These are phyloP conservation scores for Epipyxis sp. DNA, from an alignment of 108 stramenopile species.

Conservation along the genomic window DNA sequence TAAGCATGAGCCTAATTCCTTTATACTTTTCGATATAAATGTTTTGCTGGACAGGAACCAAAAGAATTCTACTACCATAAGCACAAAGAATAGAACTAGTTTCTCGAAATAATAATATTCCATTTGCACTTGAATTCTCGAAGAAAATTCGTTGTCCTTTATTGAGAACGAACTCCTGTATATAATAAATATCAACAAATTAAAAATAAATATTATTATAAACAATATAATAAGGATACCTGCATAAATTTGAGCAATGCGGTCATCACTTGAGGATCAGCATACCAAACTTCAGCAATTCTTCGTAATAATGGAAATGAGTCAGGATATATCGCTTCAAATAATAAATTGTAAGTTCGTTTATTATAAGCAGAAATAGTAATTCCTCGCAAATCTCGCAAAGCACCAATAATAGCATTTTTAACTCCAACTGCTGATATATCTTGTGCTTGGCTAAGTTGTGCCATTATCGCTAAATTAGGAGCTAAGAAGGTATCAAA, in stretches of 20 bases:
- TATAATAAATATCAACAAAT: too few species aligned
- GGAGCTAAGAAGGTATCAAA: conserved; percentile 94
- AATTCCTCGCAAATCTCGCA: conserved; percentile 86
- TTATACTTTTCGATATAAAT: conserved; percentile 91
- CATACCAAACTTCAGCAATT: conserved; percentile 84
- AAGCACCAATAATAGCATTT: conserved; percentile 74
- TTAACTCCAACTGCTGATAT: conserved; percentile 39
- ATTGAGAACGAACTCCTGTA: conserved; percentile 95
- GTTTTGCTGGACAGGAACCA: conserved; percentile 57
- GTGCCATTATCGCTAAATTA: conserved; percentile 65
- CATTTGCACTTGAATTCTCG: conserved; percentile 90
- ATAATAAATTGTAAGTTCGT: conserved; percentile 77
- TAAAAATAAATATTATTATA: too few species aligned
- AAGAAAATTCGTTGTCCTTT: conserved; percentile 95
- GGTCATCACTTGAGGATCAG: conserved; percentile 86
- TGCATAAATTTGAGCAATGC: conserved; percentile 77
- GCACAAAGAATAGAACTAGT: conserved; percentile 87
- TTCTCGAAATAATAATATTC: conserved; percentile 91
- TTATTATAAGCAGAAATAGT: conserved; percentile 85
- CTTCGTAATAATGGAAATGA: conserved; percentile 77
- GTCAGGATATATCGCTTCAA: conserved; percentile 84
- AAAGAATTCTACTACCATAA: conserved; percentile 70
- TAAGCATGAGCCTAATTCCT: conserved; percentile 74
- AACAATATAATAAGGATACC: too few species aligned
- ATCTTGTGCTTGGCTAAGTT: conserved; percentile 45